Conservation (phyloP, 164 flowering plant species). For the Amborella trichopoda region DNA sequence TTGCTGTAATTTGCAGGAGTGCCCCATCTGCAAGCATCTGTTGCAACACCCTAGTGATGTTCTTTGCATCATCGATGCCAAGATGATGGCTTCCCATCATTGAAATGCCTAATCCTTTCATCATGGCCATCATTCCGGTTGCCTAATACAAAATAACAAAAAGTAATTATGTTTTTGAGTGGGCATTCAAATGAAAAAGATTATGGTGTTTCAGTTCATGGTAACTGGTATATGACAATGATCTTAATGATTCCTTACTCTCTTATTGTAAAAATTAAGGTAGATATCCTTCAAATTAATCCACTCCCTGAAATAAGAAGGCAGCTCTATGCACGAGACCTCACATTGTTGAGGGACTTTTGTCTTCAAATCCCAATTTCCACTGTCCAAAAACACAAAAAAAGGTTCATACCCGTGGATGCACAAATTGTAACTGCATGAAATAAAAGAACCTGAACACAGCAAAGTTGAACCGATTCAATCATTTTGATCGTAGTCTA, state of each 20-base stretch:
- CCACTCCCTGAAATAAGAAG: slow-evolving; percentile 89
- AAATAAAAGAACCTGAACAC: not conserved
- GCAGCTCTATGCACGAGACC: slow-evolving; percentile 52
- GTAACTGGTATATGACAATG: no score
- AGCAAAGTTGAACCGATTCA: not conserved
- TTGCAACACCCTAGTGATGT: slow-evolving; percentile 75
- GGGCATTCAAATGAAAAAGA: no score
- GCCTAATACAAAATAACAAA: slow-evolving; percentile 34
- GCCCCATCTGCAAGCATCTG: slow-evolving; percentile 87
- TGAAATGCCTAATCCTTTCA: slow-evolving; percentile 53
- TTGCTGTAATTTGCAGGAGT: slow-evolving; percentile 58
- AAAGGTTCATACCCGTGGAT: no score
- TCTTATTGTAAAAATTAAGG: slow-evolving; percentile 68
- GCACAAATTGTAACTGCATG: no score
- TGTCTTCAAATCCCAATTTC: slow-evolving; percentile 96
- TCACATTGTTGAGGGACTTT: slow-evolving; percentile 87
- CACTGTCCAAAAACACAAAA: slow-evolving; percentile 28
- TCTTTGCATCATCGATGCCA: slow-evolving; percentile 89
- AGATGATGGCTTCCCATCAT: slow-evolving; percentile 89
- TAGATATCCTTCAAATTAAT: slow-evolving; percentile 86
- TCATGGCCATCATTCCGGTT: slow-evolving; percentile 85
- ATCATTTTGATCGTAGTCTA: not conserved
- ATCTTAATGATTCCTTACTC: no score
- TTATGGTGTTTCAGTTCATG: no score
- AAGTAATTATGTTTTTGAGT: no score